Percentiles rank a stretch among this genome's conserved stretches.
Conservation (phyloP, 768 basidiomycete genomes). For the Chalciporus piperatus region DNA sequence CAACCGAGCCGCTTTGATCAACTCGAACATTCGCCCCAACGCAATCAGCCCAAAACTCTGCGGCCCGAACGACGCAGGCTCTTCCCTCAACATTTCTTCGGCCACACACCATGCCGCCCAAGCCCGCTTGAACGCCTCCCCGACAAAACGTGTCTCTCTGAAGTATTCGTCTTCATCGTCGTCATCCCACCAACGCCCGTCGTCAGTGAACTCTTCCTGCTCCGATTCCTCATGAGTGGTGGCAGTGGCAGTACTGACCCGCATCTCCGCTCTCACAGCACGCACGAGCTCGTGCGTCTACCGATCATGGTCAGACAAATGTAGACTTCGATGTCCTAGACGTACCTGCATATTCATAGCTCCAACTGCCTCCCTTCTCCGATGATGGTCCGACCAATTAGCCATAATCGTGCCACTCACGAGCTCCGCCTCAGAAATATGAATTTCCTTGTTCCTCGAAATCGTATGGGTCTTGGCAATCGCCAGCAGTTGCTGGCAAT, state of each 20-base stretch:
- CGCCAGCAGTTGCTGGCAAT: constrained; percentile 30
- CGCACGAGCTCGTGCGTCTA: constrained; percentile 41
- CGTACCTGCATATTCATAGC: constrained; percentile 46
- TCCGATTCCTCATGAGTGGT: constrained; percentile 16
- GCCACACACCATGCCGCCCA: constrained; percentile 46
- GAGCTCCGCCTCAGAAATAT: constrained; percentile 41
- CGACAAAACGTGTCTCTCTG: constrained; percentile 27
- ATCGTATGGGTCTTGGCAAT: constrained; percentile 38
- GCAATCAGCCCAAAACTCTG: constrained; percentile 47
- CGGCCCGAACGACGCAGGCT: constrained; percentile 35
- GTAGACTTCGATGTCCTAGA: background rate
- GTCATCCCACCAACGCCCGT: constrained; percentile 18
- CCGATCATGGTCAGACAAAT: constrained; percentile 4
- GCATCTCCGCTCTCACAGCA: constrained; percentile 35
- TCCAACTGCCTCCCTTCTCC: constrained; percentile 36
- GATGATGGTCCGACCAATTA: constrained; percentile 41
- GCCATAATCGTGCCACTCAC: constrained; percentile 46
- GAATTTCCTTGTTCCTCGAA: constrained; percentile 34
- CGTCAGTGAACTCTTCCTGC: constrained; percentile 25
- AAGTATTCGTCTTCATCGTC: constrained; percentile 30
- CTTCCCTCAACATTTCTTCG: constrained; percentile 24
- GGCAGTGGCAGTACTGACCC: constrained; percentile 8
- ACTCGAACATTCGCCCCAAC: constrained; percentile 41
- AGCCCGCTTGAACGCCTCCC: constrained; percentile 35
- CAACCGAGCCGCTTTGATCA: constrained; percentile 28